Percentiles rank a stretch among this genome's conserved stretches.
Evolutionary conservation across 225 moss, liverwort and hornwort genomes (phyloP).

Genomic region (Polytrichum formosum): DNA sequence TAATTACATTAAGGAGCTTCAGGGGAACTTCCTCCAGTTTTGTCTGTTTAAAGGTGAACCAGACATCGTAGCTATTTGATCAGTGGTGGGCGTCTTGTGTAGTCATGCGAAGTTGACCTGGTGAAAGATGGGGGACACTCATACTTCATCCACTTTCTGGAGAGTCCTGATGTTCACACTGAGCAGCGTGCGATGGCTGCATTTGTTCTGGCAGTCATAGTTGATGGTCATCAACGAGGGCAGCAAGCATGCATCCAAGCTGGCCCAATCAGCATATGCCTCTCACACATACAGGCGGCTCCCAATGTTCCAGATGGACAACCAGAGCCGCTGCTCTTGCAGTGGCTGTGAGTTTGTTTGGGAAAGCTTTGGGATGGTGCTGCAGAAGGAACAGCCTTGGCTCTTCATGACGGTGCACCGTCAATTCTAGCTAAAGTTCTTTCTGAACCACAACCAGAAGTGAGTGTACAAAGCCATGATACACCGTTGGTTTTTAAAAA

Average conservation of each 20-base stretch:
- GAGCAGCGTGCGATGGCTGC: conserved; percentile 99
- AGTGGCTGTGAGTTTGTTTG: conserved; percentile 91
- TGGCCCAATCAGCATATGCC: conserved; percentile 75
- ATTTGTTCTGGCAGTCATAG: conserved; percentile 92
- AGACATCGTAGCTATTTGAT: too few species aligned
- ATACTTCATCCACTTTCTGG: conserved; percentile 93
- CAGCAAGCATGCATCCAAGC: conserved; percentile 84
- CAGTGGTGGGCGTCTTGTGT: conserved; percentile 23
- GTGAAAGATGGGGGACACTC: conserved; percentile 94
- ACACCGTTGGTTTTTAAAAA: too few species aligned
- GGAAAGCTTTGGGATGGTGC: conserved; percentile 93
- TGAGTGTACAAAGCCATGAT: conserved; percentile 18
- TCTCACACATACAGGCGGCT: conserved; percentile 62
- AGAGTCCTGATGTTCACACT: conserved; percentile 68
- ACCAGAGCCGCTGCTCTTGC: conserved; percentile 80
- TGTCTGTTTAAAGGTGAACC: too few species aligned
- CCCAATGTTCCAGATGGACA: conserved; percentile 49
- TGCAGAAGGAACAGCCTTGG: conserved; percentile 65
- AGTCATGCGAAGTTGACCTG: conserved; percentile 98
- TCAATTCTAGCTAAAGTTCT: conserved; percentile 67
- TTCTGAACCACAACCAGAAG: conserved; percentile 92
- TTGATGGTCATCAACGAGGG: conserved; percentile 82
- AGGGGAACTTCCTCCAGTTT: too few species aligned
- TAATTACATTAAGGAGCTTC: too few species aligned
- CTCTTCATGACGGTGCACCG: conserved; percentile 63